phyloP scores from a whole-genome alignment of 352 stramenopile genomes.

The Phytophthora kernoviae region DNA sequence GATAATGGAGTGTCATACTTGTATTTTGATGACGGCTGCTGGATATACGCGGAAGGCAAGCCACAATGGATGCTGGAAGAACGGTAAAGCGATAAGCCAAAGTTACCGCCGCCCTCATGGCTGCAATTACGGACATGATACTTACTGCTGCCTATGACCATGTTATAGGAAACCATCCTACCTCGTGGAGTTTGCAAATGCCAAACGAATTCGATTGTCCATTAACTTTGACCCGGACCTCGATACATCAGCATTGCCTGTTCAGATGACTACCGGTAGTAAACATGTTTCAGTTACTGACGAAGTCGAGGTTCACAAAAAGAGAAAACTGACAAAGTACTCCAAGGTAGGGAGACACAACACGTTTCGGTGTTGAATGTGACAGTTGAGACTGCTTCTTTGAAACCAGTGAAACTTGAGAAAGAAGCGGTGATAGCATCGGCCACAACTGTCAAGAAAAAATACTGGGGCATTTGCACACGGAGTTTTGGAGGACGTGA shows the following conservation, averaged over 20 bases:
- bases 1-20: slow-evolving; percentile 80
- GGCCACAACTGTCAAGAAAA: neutral
- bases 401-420: slow-evolving; percentile 17
- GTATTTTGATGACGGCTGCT: slow-evolving; percentile 88
- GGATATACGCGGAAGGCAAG: slow-evolving; percentile 84
- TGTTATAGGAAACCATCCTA: slow-evolving; percentile 49
- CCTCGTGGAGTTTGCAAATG: slow-evolving; percentile 72
- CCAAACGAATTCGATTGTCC: slow-evolving; percentile 77
- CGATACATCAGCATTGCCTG: slow-evolving; percentile 22
- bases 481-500: slow-evolving; percentile 7
- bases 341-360: neutral
- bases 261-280: slow-evolving; percentile 17
- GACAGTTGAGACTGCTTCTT: slow-evolving; percentile 9
- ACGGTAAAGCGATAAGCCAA: slow-evolving; percentile 20
- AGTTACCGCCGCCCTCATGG: too few relatives aligned
- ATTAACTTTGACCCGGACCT: slow-evolving; percentile 69
- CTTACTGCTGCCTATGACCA: neutral
- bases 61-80: slow-evolving; percentile 60
- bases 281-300: slow-evolving; percentile 8
- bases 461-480: neutral
- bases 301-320: slow-evolving; percentile 14
- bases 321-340: slow-evolving; percentile 1
- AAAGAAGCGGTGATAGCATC: slow-evolving; percentile 5
- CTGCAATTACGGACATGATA: too few relatives aligned
- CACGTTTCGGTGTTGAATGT: slow-evolving; percentile 6